Conservation (phyloP, 495 filamentous ascomycete species). For the Extremus antarcticus region DNA sequence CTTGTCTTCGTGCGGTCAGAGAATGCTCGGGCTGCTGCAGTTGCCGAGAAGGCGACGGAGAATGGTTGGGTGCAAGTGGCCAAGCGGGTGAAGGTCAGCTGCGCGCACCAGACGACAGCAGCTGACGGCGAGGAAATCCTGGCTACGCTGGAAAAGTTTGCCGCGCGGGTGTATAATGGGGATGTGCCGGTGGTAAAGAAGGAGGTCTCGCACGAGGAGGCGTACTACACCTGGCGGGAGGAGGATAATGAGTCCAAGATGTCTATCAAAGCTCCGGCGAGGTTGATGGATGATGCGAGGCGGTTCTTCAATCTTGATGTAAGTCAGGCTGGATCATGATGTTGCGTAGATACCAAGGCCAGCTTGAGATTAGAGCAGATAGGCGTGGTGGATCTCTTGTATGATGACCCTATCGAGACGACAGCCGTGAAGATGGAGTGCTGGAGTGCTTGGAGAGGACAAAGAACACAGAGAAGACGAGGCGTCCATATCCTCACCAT, state of each 20-base stretch:
- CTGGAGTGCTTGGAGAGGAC: no score
- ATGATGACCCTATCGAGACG: no score
- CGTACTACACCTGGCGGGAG: constrained; percentile 9
- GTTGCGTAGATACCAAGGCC: no score
- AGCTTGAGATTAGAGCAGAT: no score
- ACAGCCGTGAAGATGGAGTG: no score
- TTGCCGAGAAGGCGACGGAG: background rate
- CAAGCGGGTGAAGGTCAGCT: constrained; percentile 12
- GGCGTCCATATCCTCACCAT: no score
- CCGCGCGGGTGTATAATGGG: constrained; percentile 3
- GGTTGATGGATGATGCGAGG: constrained; percentile 13
- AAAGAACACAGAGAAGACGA: no score
- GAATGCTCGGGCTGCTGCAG: constrained; percentile 10
- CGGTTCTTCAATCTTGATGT: constrained; percentile 14
- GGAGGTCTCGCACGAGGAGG: background rate
- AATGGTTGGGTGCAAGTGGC: constrained; percentile 13
- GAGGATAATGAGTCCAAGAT: constrained; percentile 3
- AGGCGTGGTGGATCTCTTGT: no score
- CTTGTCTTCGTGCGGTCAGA: constrained; percentile 11
- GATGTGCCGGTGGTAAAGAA: constrained; percentile 14
- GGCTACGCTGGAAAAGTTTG: constrained; percentile 10
- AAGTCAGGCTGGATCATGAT: no score
- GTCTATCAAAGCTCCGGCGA: constrained; percentile 3
- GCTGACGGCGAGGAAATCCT: constrained; percentile 18
- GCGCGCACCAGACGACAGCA: constrained; percentile 8